Evolutionary conservation across 352 stramenopile genomes (phyloP).

Genomic region (Globisporangium nagaii): DNA sequence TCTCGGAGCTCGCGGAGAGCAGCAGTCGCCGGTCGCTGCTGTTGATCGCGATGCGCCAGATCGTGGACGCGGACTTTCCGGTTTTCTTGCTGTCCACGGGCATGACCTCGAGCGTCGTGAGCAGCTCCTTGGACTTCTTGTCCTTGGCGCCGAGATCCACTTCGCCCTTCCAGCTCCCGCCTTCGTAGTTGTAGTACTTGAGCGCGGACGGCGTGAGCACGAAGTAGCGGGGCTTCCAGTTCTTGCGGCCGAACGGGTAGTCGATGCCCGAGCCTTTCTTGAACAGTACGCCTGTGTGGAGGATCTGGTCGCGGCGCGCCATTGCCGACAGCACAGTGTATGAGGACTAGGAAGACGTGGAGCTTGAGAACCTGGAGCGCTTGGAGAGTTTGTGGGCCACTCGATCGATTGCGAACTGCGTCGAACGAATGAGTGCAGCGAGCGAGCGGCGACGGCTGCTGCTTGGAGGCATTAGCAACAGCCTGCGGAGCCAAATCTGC

Average conservation of each 20-base stretch:
- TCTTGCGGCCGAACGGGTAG: conserved; percentile 29
- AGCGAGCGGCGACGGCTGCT: background rate
- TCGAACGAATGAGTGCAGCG: background rate
- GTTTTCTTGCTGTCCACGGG: conserved; percentile 39
- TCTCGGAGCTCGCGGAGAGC: conserved; percentile 26
- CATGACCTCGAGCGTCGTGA: conserved; percentile 34
- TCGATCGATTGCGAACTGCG: background rate
- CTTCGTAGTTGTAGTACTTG: conserved; percentile 29
- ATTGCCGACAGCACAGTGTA: background rate
- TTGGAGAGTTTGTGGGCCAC: background rate
- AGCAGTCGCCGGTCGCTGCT: conserved; percentile 24
- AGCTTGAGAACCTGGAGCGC: no score
- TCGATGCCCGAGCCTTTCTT: conserved; percentile 42
- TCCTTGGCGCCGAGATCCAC: conserved; percentile 20
- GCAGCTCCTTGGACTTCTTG: background rate
- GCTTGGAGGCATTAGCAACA: background rate
- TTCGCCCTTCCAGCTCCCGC: conserved; percentile 27
- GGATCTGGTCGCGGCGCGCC: background rate
- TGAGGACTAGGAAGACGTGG: no score
- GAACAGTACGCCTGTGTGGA: conserved; percentile 39
- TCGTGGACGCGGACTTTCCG: conserved; percentile 33
- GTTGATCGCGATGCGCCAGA: conserved; percentile 44
- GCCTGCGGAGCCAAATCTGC: background rate
- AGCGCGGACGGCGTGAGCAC: conserved; percentile 30
- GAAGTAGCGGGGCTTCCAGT: conserved; percentile 55